Evolutionary conservation across 495 filamentous ascomycete genomes (phyloP).

Genomic region (Cryomyces antarcticus): DNA sequence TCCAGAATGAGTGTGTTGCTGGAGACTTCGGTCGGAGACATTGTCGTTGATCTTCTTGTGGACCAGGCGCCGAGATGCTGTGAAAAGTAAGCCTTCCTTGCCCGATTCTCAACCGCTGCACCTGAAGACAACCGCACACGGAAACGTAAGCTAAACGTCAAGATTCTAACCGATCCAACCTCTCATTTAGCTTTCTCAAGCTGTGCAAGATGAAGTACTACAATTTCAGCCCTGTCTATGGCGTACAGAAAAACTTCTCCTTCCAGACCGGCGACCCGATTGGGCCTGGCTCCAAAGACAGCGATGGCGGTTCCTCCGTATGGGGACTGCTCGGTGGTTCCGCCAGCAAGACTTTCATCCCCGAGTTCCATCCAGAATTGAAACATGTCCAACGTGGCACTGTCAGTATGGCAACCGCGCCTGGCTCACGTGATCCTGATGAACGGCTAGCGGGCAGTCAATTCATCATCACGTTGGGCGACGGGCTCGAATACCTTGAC

Average conservation of each 20-base stretch:
- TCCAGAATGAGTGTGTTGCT: conserved; percentile 54
- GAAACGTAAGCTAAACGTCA: conserved; percentile 17
- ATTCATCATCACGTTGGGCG: conserved; percentile 75
- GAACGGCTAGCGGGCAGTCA: conserved; percentile 65
- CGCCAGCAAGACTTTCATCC: conserved; percentile 57
- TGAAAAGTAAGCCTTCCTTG: conserved; percentile 50
- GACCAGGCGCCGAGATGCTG: conserved; percentile 75
- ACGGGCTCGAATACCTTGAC: conserved; percentile 73
- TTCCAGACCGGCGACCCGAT: conserved; percentile 91
- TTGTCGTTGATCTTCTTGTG: conserved; percentile 77
- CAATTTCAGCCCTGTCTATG: conserved; percentile 82
- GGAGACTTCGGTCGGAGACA: conserved; percentile 79
- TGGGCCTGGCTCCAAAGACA: conserved; percentile 58
- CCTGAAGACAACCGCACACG: neutral
- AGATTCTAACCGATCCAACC: conserved; percentile 28
- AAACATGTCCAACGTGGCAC: conserved; percentile 75
- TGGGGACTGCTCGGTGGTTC: conserved; percentile 61
- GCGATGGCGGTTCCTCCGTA: conserved; percentile 79
- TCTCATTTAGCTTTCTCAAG: conserved; percentile 63
- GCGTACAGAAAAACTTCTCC: conserved; percentile 75
- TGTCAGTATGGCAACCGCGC: conserved; percentile 83
- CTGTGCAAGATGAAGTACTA: conserved; percentile 97
- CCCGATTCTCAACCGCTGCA: neutral
- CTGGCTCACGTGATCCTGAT: conserved; percentile 57
- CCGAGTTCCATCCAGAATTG: conserved; percentile 61